A percentile compares a stretch with the other conserved stretches of the same genome.
Evolutionary conservation across 2,329 filamentous ascomycete species (phyloP).

Genomic region (Bipolaris bicolor): DNA sequence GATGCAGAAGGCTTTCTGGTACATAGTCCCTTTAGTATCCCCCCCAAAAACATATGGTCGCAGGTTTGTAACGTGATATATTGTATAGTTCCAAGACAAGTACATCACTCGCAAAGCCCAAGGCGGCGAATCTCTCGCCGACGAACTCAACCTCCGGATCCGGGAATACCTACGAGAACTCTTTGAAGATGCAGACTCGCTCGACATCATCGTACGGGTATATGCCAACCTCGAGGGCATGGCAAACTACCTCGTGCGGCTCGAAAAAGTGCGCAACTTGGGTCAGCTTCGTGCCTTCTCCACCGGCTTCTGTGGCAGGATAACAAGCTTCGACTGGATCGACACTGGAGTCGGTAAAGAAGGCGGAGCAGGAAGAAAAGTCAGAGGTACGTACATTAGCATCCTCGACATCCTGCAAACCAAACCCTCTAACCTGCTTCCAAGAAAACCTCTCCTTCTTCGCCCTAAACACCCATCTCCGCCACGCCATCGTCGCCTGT

Average conservation of each 20-base stretch:
- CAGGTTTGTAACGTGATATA: background rate
- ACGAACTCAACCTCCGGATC: constrained; percentile 43
- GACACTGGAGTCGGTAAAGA: constrained; percentile 48
- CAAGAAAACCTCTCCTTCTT: constrained; percentile 48
- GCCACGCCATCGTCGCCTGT: constrained; percentile 45
- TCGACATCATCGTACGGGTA: constrained; percentile 45
- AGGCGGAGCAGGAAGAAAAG: constrained; percentile 41
- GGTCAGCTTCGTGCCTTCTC: constrained; percentile 45
- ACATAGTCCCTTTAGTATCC: constrained; percentile 3
- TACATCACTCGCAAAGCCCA: constrained; percentile 45
- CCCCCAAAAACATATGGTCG: background rate
- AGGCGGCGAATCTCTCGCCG: constrained; percentile 44
- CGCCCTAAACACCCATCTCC: constrained; percentile 42
- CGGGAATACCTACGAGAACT: constrained; percentile 46
- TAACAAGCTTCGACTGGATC: constrained; percentile 46
- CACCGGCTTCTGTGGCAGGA: constrained; percentile 46
- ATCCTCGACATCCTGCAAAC: background rate
- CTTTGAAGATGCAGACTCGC: constrained; percentile 42
- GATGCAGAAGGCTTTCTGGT: constrained; percentile 48
- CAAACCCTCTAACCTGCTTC: constrained; percentile 11
- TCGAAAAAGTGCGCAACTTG: constrained; percentile 45
- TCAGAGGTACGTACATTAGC: constrained; percentile 34
- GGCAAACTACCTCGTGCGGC: constrained; percentile 45
- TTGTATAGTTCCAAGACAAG: constrained; percentile 43
- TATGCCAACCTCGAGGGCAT: constrained; percentile 48